Evolutionary conservation across 2,329 filamentous ascomycete genomes (phyloP), one percentile per base, ranked within the genome.

Genomic region (Cladosporium cucumerinum): DNA sequence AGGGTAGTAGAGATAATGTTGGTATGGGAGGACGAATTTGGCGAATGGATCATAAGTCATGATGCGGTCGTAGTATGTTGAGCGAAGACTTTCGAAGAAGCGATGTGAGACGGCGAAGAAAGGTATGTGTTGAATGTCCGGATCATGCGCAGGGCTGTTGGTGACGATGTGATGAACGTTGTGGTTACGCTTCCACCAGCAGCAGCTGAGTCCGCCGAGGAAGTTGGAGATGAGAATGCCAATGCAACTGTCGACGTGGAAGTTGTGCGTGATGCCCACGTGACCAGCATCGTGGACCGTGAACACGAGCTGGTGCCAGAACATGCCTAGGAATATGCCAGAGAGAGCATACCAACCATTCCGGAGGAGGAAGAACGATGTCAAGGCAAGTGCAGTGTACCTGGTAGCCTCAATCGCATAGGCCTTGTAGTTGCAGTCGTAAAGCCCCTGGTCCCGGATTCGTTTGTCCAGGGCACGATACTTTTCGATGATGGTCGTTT

Each of bases 111-210:
- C 85, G 58, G 88, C 88, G 71, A 91, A 89, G 59, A 91, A 82
- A 0, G 89, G 89, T 60, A 90, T 81, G 74, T 91, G 88, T 69
- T 90, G 86, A 71, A 97, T 98, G 75, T 98, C 94, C 0, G 95
- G 94, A 75, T 98, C 94, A 75, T 98, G 94, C 77, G 97, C 95
- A 16, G 93, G 91, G 51, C 90, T 90, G 77, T 98, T 98, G 21
- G 95, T 98, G 61, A 98, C 90, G 70, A 98, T 93, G 74, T 98
- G 94, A 75, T 98, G 94, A 10, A 97, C 93, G 74, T 98, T 98
- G 78, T 98, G 94, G 75, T 88, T 97, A 67, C 87, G 85, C 79
- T 98, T 98, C 94, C 95, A 99, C 95, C 95, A 99, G 52, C 94
- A 92, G 62, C 97, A 80, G 28, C 92, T 97, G 36, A 99, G 79